Base-by-base conservation (phyloP, 1,284 basidiomycete genomes). In the Waitea zeae region DNA sequence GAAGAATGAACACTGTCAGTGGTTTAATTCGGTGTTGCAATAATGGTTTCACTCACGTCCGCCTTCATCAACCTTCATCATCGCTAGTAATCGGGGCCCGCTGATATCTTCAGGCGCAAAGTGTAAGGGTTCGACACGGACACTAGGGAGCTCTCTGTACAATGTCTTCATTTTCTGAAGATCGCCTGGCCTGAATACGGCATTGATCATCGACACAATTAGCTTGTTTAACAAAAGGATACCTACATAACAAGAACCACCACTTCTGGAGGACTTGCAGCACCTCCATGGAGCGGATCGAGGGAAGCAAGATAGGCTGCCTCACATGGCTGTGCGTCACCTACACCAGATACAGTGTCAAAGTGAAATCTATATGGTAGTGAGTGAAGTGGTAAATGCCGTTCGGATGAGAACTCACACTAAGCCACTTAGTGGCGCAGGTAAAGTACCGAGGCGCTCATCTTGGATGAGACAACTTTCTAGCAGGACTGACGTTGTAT, bases 381-480 rank as follows among this genome's bases (percentile, higher is more conserved):
- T n/a, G n/a, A n/a, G n/a, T n/a, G n/a, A n/a, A n/a, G n/a, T n/a
- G n/a, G n/a, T n/a, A n/a, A n/a, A n/a, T n/a, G n/a, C n/a, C n/a
- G n/a, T n/a, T n/a, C n/a, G n/a, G n/a, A n/a, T n/a, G n/a, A n/a
- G n/a, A n/a, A n/a, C n/a, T n/a, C n/a, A n/a, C n/a, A n/a, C n/a
- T n/a, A n/a, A n/a, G n/a, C n/a, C n/a, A n/a, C n/a, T 12, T 12
- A n/a, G n/a, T n/a, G n/a, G n/a, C n/a, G n/a, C n/a, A 5, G 46
- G 44, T 3, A 49, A 38, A 3, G 41, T 40, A 1, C 52, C 52
- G 11, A 52, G 38, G 14, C 49, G 41, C 3, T 34, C 31, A 20
- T 45, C 42, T 6, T 31, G 26, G 13, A 52, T 47, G 13, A 53
- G 36, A 38, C 47, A 48, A 14, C 45, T 46, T 36, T 52, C 52